phyloP scores from a whole-genome alignment of 768 basidiomycete species.

The Suillus sp. region DNA sequence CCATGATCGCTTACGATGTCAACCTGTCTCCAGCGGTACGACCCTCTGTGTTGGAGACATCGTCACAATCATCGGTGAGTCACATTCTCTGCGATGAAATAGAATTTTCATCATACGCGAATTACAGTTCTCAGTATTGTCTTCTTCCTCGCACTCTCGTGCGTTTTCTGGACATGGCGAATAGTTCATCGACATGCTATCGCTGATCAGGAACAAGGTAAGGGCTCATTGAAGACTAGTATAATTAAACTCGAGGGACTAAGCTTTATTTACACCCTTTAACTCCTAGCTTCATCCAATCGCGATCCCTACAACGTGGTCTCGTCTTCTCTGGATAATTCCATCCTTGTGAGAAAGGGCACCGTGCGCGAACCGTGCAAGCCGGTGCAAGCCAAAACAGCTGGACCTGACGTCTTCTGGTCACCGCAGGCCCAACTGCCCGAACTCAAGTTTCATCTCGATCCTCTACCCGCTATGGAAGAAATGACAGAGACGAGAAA shows the following conservation, averaged over 20 bases:
- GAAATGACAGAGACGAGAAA: conserved; percentile 4
- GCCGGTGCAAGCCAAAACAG: conserved; percentile 16
- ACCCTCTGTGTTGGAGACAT: conserved; percentile 28
- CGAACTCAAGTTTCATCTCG: conserved; percentile 1
- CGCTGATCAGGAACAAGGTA: conserved; percentile 4
- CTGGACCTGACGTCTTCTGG: conserved; percentile 13
- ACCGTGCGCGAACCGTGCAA: conserved; percentile 10
- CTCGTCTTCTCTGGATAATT: conserved; percentile 1
- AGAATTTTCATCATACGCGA: background rate
- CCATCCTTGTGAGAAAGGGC: conserved; percentile 11
- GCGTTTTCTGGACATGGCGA: background rate
- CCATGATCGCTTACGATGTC: conserved; percentile 14
- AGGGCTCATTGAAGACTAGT: background rate
- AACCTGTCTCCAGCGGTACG: conserved; percentile 13
- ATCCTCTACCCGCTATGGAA: background rate
- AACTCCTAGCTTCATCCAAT: background rate
- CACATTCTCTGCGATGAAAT: too few relatives aligned
- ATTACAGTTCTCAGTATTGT: background rate
- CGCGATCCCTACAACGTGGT: conserved; percentile 15
- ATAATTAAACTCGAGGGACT: background rate
- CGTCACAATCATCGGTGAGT: conserved; percentile 26
- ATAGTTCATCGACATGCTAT: background rate
- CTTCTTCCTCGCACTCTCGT: background rate
- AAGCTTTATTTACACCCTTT: background rate
- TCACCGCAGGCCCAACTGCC: conserved; percentile 10